A percentile compares a stretch with the other conserved stretches of the same genome.
Conservation (phyloP, 768 basidiomycete genomes). For the Lactifluus subvellereus region DNA sequence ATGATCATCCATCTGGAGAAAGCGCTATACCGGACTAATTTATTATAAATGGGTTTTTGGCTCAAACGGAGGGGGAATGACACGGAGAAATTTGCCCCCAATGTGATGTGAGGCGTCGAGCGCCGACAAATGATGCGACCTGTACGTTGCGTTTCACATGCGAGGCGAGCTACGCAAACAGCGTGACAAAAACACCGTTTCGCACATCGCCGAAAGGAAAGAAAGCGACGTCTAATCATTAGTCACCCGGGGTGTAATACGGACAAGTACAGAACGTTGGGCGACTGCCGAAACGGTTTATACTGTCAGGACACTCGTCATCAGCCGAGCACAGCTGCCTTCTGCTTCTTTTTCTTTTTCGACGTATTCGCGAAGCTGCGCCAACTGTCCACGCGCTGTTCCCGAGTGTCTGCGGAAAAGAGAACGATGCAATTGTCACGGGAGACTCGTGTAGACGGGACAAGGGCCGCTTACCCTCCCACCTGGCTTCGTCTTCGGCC, state of each 20-base stretch:
- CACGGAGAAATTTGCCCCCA: neutral
- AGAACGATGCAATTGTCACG: neutral
- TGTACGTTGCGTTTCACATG: neutral
- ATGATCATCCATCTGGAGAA: neutral
- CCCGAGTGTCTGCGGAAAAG: slow-evolving; percentile 51
- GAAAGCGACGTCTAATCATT: slow-evolving; percentile 13
- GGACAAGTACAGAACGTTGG: slow-evolving; percentile 16
- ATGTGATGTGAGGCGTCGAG: neutral
- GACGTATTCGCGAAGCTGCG: slow-evolving; percentile 57
- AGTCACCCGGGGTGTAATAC: slow-evolving; percentile 8
- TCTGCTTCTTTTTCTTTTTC: slow-evolving; percentile 83
- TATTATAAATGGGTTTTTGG: neutral
- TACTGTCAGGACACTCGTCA: neutral
- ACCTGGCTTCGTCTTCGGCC: slow-evolving; percentile 78
- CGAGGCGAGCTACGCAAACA: neutral
- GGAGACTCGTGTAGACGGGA: neutral
- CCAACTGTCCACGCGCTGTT: slow-evolving; percentile 83
- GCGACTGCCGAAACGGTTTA: neutral
- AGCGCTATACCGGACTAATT: neutral
- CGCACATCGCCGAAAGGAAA: neutral
- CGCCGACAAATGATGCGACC: neutral
- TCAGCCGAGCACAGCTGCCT: slow-evolving; percentile 59
- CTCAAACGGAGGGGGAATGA: neutral
- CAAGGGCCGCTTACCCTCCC: slow-evolving; percentile 74
- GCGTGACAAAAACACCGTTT: neutral